Conservation (phyloP, 441 rosid genomes). For the Bruguiera hainesii region DNA sequence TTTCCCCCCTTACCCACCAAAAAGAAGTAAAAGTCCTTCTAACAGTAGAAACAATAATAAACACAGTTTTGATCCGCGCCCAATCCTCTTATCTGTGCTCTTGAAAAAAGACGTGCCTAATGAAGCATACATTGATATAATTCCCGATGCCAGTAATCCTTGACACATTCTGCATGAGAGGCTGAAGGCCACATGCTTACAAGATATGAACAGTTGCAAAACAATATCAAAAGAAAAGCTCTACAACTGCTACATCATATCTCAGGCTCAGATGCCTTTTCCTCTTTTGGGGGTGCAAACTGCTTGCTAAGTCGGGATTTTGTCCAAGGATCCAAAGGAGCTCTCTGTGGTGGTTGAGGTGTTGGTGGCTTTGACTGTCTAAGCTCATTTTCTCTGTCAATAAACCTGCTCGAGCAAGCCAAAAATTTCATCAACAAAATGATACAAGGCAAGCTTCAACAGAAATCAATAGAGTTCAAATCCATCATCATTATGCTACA, state of each 20-base stretch:
- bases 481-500: too few relatives aligned
- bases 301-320: slow-evolving; percentile 65
- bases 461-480: background rate
- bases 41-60: too few relatives aligned
- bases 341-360: slow-evolving; percentile 65
- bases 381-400: slow-evolving; percentile 86
- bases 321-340: slow-evolving; percentile 76
- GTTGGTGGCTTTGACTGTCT: slow-evolving; percentile 76
- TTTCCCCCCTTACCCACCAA: slow-evolving; percentile 22
- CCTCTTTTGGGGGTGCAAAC: slow-evolving; percentile 83
- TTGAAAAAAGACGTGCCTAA: background rate
- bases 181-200: background rate
- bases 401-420: slow-evolving; percentile 44
- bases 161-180: too few relatives aligned
- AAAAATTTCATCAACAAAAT: background rate
- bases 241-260: slow-evolving; percentile 23
- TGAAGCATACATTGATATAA: background rate
- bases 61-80: background rate
- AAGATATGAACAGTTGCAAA: background rate
- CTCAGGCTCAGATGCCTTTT: slow-evolving; percentile 52
- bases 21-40: slow-evolving; percentile 3
- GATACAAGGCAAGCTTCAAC: background rate
- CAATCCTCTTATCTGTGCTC: background rate
- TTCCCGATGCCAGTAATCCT: background rate
- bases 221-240: background rate